phyloP scores from a whole-genome alignment of 305 asterid species.

The Euphrasia arctica region DNA sequence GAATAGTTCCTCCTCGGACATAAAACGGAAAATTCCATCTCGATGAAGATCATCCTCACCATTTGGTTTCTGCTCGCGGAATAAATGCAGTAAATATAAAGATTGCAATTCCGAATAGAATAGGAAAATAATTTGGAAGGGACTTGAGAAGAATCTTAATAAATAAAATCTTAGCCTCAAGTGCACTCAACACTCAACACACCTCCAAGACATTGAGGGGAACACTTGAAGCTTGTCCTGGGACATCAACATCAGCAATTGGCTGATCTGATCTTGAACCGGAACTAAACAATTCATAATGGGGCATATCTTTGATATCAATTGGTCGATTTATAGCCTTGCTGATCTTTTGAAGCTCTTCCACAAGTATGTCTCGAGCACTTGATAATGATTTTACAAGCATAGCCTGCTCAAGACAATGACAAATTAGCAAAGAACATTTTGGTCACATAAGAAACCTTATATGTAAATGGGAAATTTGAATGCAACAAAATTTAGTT shows the following conservation, averaged over 20 bases:
- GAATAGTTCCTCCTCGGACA: conserved; percentile 58
- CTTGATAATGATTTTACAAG: conserved; percentile 65
- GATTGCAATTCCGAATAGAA: conserved; percentile 21
- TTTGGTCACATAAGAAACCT: conserved; percentile 11
- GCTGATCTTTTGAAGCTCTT: conserved; percentile 80
- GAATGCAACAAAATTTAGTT: conserved; percentile 13
- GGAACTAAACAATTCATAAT: conserved; percentile 41
- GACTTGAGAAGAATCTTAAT: conserved; percentile 19
- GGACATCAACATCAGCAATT: conserved; percentile 40
- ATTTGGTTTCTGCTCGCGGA: conserved; percentile 57
- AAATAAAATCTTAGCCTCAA: conserved; percentile 26
- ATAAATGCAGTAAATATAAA: conserved; percentile 25
- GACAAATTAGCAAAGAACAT: conserved; percentile 8
- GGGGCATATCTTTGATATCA: conserved; percentile 50
- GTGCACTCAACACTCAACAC: conserved; percentile 12
- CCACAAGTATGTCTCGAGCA: conserved; percentile 72
- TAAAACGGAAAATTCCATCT: conserved; percentile 45
- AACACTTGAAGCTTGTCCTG: conserved; percentile 41
- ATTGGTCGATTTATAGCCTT: conserved; percentile 68
- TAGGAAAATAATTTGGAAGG: conserved; percentile 14
- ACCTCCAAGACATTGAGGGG: conserved; percentile 41
- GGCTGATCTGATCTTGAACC: conserved; percentile 37
- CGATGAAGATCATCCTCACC: conserved; percentile 43
- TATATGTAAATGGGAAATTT: conserved; percentile 13
- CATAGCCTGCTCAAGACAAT: conserved; percentile 46